These are phyloP conservation scores for Pseudopyrenochaeta lycopersici DNA, from an alignment of 2,329 filamentous ascomycete genomes.

Conservation along the genomic window DNA sequence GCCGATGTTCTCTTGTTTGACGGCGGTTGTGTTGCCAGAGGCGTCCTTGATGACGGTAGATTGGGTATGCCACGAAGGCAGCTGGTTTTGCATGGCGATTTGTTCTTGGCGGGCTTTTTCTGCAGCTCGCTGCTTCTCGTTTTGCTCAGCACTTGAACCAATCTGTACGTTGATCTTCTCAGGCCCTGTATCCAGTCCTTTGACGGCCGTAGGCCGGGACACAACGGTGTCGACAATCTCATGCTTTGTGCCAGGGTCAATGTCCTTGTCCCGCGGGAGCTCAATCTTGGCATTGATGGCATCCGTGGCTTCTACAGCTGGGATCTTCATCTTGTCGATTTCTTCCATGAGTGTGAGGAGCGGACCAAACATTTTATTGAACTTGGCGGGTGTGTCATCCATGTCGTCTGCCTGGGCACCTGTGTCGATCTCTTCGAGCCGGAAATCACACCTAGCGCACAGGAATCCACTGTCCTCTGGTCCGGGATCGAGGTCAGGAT, in stretches of 20 bases:
- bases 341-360: slow-evolving; percentile 78
- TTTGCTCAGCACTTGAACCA: slow-evolving; percentile 70
- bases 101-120: slow-evolving; percentile 72
- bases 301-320: slow-evolving; percentile 75
- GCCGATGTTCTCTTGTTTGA: slow-evolving; percentile 51
- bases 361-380: slow-evolving; percentile 83
- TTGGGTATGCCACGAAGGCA: slow-evolving; percentile 76
- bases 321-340: slow-evolving; percentile 78
- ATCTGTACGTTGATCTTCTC: slow-evolving; percentile 76
- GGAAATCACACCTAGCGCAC: slow-evolving; percentile 78
- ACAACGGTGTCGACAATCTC: slow-evolving; percentile 64
- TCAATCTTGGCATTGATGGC: slow-evolving; percentile 71
- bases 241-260: slow-evolving; percentile 69
- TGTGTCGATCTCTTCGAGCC: slow-evolving; percentile 56
- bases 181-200: slow-evolving; percentile 71
- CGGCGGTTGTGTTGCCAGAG: slow-evolving; percentile 56
- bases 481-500: slow-evolving; percentile 64
- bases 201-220: slow-evolving; percentile 72
- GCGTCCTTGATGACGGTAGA: slow-evolving; percentile 66
- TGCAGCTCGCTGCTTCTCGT: slow-evolving; percentile 72
- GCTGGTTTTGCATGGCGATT: slow-evolving; percentile 72
- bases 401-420: slow-evolving; percentile 39
- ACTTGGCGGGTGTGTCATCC: slow-evolving; percentile 53
- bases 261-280: slow-evolving; percentile 71
- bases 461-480: slow-evolving; percentile 69